These are phyloP conservation scores for Neurospora africana DNA, from an alignment of 495 filamentous ascomycete species.

Conservation along the genomic window DNA sequence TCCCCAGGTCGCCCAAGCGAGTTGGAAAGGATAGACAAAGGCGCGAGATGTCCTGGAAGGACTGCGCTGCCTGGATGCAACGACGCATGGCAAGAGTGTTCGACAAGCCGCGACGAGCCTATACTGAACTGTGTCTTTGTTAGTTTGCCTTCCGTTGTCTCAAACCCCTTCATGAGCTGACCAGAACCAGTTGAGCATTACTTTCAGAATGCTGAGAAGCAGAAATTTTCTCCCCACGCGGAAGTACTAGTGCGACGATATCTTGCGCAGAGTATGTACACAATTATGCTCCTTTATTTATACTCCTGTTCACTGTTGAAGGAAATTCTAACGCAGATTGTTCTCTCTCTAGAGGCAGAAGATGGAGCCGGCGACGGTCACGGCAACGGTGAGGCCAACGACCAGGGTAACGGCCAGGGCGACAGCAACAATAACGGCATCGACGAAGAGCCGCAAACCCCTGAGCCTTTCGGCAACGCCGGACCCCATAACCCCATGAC, in stretches of 20 bases:
- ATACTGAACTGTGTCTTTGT: slow-evolving; percentile 30
- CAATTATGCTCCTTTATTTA: not conserved
- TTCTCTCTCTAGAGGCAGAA: not conserved
- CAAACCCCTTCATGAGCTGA: slow-evolving; percentile 5
- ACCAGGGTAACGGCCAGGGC: not conserved
- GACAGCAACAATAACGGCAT: not conserved
- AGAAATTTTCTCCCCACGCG: slow-evolving; percentile 24
- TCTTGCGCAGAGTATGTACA: not conserved
- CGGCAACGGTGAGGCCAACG: not conserved
- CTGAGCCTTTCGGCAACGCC: not conserved
- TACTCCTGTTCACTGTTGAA: not conserved
- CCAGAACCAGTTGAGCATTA: slow-evolving; percentile 33
- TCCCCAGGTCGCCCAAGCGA: slow-evolving; percentile 28
- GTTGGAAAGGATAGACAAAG: slow-evolving; percentile 16
- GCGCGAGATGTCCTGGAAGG: slow-evolving; percentile 20
- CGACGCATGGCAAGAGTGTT: slow-evolving; percentile 11
- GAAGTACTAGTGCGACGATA: slow-evolving; percentile 16
- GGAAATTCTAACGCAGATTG: not conserved
- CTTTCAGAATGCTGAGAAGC: slow-evolving; percentile 28
- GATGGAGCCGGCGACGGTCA: not conserved
- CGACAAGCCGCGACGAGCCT: slow-evolving; percentile 16
- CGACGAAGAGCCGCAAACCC: not conserved
- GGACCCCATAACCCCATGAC: not conserved
- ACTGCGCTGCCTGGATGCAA: slow-evolving; percentile 24
- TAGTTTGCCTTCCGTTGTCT: slow-evolving; percentile 7